Evolutionary conservation across 1,139 yeast genomes (phyloP).

Genomic region (Sugiyamaella xylanicola): DNA sequence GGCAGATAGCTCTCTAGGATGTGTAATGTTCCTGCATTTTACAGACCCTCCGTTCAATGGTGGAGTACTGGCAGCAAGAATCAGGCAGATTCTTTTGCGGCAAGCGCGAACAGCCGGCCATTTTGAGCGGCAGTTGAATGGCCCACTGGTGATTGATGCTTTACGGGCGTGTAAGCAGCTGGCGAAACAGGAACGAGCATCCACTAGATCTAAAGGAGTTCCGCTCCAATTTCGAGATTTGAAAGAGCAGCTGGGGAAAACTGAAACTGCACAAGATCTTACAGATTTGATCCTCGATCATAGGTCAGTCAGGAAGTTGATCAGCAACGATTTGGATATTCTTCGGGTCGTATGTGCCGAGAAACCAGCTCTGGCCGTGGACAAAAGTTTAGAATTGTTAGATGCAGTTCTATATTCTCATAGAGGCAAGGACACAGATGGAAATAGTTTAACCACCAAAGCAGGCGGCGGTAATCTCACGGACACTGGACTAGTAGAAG

Average conservation of each 20-base stretch:
- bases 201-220: slow-evolving; percentile 5
- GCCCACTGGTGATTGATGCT: slow-evolving; percentile 18
- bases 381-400: slow-evolving; percentile 1
- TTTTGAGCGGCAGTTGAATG: slow-evolving; percentile 4
- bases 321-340: neutral
- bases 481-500: neutral
- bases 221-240: slow-evolving; percentile 11
- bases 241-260: neutral
- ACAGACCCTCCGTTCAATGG: slow-evolving; percentile 23
- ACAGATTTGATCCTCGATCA: slow-evolving; percentile 11
- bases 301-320: slow-evolving; percentile 11
- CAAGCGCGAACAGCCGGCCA: too few relatives aligned
- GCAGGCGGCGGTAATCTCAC: neutral
- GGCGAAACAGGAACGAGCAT: slow-evolving; percentile 2
- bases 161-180: slow-evolving; percentile 21
- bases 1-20: neutral
- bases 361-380: slow-evolving; percentile 4
- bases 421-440: neutral
- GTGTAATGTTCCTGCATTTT: slow-evolving; percentile 21
- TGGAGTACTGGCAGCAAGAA: slow-evolving; percentile 13
- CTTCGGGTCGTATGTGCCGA: slow-evolving; percentile 7
- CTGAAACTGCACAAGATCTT: slow-evolving; percentile 3
- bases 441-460: neutral
- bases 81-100: slow-evolving; percentile 13
- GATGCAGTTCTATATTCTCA: neutral